phyloP scores from a whole-genome alignment of 1,284 basidiomycete genomes.

The Trichosporon inkin region DNA sequence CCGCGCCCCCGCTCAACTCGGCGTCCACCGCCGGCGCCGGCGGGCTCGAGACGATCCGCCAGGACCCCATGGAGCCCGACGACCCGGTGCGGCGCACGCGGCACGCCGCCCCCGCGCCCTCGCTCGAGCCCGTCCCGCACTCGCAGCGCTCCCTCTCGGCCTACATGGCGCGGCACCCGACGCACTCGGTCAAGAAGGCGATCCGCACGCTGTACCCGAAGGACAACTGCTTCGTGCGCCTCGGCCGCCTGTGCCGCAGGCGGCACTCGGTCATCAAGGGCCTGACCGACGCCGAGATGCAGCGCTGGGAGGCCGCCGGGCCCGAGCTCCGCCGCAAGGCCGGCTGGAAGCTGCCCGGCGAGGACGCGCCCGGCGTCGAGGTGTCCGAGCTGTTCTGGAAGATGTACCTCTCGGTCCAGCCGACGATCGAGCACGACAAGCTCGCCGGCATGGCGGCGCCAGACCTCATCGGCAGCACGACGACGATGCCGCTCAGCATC shows the following conservation, averaged over 20 bases:
- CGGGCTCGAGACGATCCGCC: not conserved
- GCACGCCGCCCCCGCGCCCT: not conserved
- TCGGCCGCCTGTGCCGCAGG: conserved; percentile 40
- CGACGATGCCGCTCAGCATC: conserved; percentile 55
- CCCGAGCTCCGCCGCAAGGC: conserved; percentile 37
- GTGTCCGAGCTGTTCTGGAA: conserved; percentile 50
- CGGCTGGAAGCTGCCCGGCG: conserved; percentile 46
- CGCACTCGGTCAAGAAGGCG: conserved; percentile 34
- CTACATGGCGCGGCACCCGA: conserved; percentile 39
- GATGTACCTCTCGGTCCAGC: conserved; percentile 58
- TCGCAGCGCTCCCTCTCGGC: conserved; percentile 29
- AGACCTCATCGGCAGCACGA: conserved; percentile 56
- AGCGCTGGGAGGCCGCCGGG: conserved; percentile 34
- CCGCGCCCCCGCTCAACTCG: conserved; percentile 3
- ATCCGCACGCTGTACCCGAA: conserved; percentile 40
- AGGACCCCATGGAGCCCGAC: conserved; percentile 8
- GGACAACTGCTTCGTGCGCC: conserved; percentile 39
- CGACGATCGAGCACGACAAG: conserved; percentile 56
- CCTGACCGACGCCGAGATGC: conserved; percentile 36
- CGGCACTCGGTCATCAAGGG: conserved; percentile 49
- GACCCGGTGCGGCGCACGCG: not conserved
- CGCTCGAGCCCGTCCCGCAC: not conserved
- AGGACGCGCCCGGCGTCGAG: conserved; percentile 38
- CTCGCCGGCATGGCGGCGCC: conserved; percentile 57
- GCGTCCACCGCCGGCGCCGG: not conserved